phyloP scores from a whole-genome alignment of 345 rosid genomes.

The Limnanthes douglasii region DNA sequence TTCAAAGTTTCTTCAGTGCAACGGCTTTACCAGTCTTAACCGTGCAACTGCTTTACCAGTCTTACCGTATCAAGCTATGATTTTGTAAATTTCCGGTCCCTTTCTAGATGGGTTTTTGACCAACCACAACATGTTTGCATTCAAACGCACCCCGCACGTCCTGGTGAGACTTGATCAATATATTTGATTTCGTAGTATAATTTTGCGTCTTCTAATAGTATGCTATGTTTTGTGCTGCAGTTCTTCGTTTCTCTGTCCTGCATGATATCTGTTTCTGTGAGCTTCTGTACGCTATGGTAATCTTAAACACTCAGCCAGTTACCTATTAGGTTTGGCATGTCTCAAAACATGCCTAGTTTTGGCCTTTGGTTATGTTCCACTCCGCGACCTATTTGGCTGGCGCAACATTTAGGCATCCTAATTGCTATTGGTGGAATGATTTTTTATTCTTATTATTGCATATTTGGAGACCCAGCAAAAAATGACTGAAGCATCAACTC shows the following conservation, averaged over 20 bases:
- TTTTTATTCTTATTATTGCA: constrained; percentile 79
- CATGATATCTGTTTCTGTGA: constrained; percentile 81
- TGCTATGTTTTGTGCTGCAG: constrained; percentile 28
- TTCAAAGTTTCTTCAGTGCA: constrained; percentile 90
- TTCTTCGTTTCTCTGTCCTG: constrained; percentile 73
- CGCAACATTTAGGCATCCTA: constrained; percentile 81
- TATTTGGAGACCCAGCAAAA: constrained; percentile 67
- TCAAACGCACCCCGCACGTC: constrained; percentile 60
- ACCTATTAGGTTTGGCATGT: constrained; percentile 97
- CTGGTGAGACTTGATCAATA: constrained; percentile 24
- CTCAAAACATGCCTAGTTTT: constrained; percentile 93
- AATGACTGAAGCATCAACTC: constrained; percentile 44
- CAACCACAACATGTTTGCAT: constrained; percentile 69
- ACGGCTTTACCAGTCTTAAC: constrained; percentile 87
- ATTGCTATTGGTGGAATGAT: constrained; percentile 87
- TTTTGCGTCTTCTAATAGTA: neutral
- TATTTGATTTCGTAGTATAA: neutral
- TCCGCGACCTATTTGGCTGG: constrained; percentile 78
- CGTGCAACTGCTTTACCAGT: no score
- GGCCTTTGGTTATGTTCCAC: constrained; percentile 65
- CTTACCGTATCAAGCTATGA: constrained; percentile 92
- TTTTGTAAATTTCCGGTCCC: constrained; percentile 91
- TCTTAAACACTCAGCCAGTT: constrained; percentile 93
- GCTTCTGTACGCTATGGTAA: constrained; percentile 95
- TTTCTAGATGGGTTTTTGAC: constrained; percentile 81